Evolutionary conservation across 1,284 basidiomycete species (phyloP), one percentile per base, ranked within the genome.

Genomic region (Naganishia sp.): DNA sequence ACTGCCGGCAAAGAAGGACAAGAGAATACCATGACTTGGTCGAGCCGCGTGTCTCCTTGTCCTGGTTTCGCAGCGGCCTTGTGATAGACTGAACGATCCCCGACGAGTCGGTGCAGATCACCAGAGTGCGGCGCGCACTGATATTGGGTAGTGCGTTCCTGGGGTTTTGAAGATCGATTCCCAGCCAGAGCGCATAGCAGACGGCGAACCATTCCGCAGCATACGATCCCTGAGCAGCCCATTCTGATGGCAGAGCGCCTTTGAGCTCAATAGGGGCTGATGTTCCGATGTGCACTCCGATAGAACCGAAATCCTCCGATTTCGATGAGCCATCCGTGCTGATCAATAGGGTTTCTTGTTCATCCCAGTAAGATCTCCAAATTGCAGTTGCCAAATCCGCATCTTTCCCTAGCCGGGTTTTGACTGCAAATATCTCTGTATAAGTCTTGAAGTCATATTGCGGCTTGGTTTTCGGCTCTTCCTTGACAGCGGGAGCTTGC

Each of bases 181-280:
- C 50, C 15, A 61, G 41, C 58, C 58, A 61, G 3, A 61, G 35
- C 0, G 49, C 58, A 28, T 61, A 61, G 23, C 58, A 61, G 39
- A 61, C 50, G 23, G 58, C 58, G 35, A 61, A 61, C 58, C 58
- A 61, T 61, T 61, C 58, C 32, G 58, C 47, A 11, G 58, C 50
- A n/a, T 61, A 61, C 21, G 58, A 61, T 23, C 58, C 58, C n/a
- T 61, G 58, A 17, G 58, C 58, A 31, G 58, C 58, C 58, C 58
- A 61, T 51, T 61, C 47, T 28, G 47, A 21, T 9, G 58, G 58
- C 47, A 61, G 18, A n/a, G 58, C 58, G 9, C 58, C 58, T 50
- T 61, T 61, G 21, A 61, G 35, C 35, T 61, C 58, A 35, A 61
- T 23, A 9, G 58, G 58, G 9, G 35, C 42, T 23, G 58, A 49